Evolutionary conservation across 1,139 yeast genomes (phyloP), one percentile per base, ranked within the genome.

Genomic region (Yamadazyma trypodendri): DNA sequence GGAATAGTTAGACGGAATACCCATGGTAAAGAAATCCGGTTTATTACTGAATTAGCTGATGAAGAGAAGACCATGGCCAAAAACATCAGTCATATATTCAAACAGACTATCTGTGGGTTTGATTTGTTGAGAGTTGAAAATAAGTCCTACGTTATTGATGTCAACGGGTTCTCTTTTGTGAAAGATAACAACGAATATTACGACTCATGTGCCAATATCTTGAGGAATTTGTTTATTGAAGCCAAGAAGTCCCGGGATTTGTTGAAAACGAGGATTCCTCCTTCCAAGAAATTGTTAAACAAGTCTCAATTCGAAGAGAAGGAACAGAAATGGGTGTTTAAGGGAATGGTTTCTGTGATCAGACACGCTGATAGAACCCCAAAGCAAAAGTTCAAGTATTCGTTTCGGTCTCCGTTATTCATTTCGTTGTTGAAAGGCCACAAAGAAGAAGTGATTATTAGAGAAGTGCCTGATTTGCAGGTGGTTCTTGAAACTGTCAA

Each of bases 291-390:
- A 41, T 40, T 62, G 6, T 56, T 64, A 31, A 58, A 67, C 48
- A 66, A 63, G 48, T 59, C 68, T 37, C 72, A 68, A 45, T 71
- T 70, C 45, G 92, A 84, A 57, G 92, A 86, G 49, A 86, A 87
- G 63, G 84, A 85, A 51, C 97, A 90, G 58, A 92, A 92, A 60
- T 94, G 99, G 99, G 88, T 86, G 4, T 84, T 92, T 60, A 94
- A 94, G 61, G 97, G 97, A 7, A 70, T 86, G 65, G 96, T 92
- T 8, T 77, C 85, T 22, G 95, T 92, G 24, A 84, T 94, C 38
- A 79, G 99, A 53, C 99, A 94, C 62, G 98, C 98, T 4, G 99
- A 94, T 59, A 79, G 99, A 58, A 94, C 98, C 0, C 98, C 98
- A n/a, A 94, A 94, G 58, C 98, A 94, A 63, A 94, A 94, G 58